These are phyloP conservation scores for Smallanthus sonchifolius DNA, from an alignment of 129 eudicot species.

Conservation along the genomic window DNA sequence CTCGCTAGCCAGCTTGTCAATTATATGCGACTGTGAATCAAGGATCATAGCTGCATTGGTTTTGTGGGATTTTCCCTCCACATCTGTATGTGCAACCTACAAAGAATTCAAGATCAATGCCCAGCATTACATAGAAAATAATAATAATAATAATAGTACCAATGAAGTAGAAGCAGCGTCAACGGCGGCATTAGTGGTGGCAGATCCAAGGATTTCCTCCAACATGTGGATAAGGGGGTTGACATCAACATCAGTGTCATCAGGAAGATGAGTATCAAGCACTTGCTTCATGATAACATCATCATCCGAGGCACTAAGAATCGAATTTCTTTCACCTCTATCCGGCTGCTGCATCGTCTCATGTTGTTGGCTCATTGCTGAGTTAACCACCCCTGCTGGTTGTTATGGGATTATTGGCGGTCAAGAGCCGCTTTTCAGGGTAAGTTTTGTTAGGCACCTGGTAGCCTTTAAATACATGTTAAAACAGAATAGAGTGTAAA, in stretches of 20 bases:
- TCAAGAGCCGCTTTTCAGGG: slow-evolving; percentile 31
- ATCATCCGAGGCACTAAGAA: slow-evolving; percentile 55
- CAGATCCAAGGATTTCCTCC: slow-evolving; percentile 45
- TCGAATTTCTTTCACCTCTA: slow-evolving; percentile 37
- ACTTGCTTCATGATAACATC: slow-evolving; percentile 56
- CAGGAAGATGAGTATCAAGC: slow-evolving; percentile 49
- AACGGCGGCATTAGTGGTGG: slow-evolving; percentile 35
- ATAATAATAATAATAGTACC: neutral
- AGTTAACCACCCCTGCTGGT: slow-evolving; percentile 5
- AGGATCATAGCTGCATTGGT: slow-evolving; percentile 24
- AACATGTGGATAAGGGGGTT: slow-evolving; percentile 55
- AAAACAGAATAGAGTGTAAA: too few relatives aligned
- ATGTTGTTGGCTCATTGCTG: slow-evolving; percentile 26
- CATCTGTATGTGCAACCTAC: slow-evolving; percentile 28
- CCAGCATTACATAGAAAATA: neutral
- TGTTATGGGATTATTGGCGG: slow-evolving; percentile 19
- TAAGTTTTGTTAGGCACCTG: too few relatives aligned
- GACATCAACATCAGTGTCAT: slow-evolving; percentile 49
- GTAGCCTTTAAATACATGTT: too few relatives aligned
- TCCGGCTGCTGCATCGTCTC: slow-evolving; percentile 24
- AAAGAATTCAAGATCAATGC: neutral
- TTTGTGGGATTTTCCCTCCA: slow-evolving; percentile 29
- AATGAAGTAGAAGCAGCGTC: slow-evolving; percentile 17
- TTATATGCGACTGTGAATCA: slow-evolving; percentile 39
- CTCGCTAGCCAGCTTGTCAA: slow-evolving; percentile 56